Conservation (phyloP, 148 eudicot genomes). For the Euryodendron excelsum region DNA sequence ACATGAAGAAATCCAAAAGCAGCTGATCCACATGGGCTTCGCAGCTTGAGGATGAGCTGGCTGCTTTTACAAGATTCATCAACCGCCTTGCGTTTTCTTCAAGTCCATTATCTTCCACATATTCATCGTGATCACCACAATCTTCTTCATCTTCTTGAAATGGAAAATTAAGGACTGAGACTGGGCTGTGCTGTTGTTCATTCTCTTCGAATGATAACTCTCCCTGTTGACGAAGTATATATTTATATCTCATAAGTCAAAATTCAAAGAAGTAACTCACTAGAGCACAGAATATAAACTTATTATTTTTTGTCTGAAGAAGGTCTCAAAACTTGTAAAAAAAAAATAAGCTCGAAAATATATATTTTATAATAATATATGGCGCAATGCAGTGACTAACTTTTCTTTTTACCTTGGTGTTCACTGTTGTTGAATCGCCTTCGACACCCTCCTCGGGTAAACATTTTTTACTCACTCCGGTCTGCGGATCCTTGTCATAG, state of each 20-base stretch:
- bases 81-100: conserved; percentile 26
- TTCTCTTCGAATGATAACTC: conserved; percentile 29
- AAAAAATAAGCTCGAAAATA: no score
- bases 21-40: conserved; percentile 7
- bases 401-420: conserved; percentile 13
- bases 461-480: conserved; percentile 23
- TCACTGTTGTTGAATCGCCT: conserved; percentile 18
- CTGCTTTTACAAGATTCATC: conserved; percentile 11
- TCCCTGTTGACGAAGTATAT: no score
- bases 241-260: background rate
- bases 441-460: conserved; percentile 1
- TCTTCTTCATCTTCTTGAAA: conserved; percentile 44
- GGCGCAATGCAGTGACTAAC: no score
- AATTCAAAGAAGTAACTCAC: conserved; percentile 3
- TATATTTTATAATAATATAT: no score
- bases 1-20: conserved; percentile 29
- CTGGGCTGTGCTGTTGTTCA: conserved; percentile 64
- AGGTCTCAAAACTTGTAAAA: no score
- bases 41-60: background rate
- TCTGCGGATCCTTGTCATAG: background rate
- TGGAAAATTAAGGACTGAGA: conserved; percentile 59
- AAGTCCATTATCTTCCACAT: conserved; percentile 12
- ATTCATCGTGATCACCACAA: background rate
- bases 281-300: no score
- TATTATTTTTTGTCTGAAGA: no score